Percentiles rank a stretch among this genome's conserved stretches.
Conservation (phyloP, 164 flowering plant genomes). For the Litsea cubeba region DNA sequence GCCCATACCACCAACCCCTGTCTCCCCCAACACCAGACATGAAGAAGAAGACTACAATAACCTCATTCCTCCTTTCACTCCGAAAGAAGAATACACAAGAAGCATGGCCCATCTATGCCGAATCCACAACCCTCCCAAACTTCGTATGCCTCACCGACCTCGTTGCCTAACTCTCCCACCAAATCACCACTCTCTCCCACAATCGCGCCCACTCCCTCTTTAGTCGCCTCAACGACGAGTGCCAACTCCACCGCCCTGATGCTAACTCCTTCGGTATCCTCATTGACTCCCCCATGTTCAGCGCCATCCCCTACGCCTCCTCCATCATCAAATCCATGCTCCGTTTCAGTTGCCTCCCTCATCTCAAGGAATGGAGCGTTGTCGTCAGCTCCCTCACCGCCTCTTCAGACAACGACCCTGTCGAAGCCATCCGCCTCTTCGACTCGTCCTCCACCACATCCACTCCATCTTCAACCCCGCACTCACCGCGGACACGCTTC, state of each 20-base stretch:
- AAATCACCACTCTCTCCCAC: conserved; percentile 41
- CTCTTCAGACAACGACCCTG: conserved; percentile 67
- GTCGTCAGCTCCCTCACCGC: conserved; percentile 74
- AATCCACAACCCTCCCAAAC: conserved; percentile 48
- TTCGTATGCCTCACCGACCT: conserved; percentile 83
- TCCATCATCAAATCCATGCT: conserved; percentile 88
- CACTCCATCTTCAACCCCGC: conserved; percentile 29
- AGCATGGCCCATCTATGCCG: conserved; percentile 55
- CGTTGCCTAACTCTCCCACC: conserved; percentile 75
- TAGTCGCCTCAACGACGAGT: conserved; percentile 69
- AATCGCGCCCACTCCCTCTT: conserved; percentile 75
- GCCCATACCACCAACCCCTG: background rate
- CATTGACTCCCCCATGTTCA: conserved; percentile 65
- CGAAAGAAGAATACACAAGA: conserved; percentile 71
- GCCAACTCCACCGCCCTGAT: conserved; percentile 89
- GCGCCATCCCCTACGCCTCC: conserved; percentile 59
- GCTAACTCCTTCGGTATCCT: conserved; percentile 90
- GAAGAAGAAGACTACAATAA: conserved; percentile 14
- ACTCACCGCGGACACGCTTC: conserved; percentile 32
- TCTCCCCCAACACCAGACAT: background rate
- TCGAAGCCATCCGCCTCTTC: conserved; percentile 57
- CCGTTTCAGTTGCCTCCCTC: conserved; percentile 73
- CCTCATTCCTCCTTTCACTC: conserved; percentile 39
- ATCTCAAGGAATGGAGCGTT: conserved; percentile 95
- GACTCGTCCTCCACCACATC: conserved; percentile 34